Conservation (phyloP, 2,329 filamentous ascomycete species). For the Diplodia sapinea region DNA sequence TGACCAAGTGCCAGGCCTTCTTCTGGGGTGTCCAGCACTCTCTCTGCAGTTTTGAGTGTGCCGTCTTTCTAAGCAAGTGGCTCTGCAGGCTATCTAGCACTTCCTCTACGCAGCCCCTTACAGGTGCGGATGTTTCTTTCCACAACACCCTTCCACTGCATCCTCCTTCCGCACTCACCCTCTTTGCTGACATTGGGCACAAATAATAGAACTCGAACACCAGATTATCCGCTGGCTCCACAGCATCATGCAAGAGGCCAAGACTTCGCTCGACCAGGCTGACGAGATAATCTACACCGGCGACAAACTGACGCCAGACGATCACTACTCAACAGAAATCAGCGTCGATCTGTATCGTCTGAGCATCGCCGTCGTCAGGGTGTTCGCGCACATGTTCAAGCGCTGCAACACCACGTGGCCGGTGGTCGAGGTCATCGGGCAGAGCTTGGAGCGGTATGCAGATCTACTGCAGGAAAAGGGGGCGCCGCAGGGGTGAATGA, state of each 20-base stretch:
- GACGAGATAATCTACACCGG: slow-evolving; percentile 13
- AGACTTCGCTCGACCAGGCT: slow-evolving; percentile 10
- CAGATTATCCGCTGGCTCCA: slow-evolving; percentile 14
- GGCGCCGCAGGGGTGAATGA: background rate
- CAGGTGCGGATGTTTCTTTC: slow-evolving; percentile 11
- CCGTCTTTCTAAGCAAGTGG: slow-evolving; percentile 26
- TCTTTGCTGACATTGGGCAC: background rate
- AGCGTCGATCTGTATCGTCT: slow-evolving; percentile 8
- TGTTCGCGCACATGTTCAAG: slow-evolving; percentile 20
- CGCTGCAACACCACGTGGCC: slow-evolving; percentile 15
- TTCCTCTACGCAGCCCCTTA: slow-evolving; percentile 6
- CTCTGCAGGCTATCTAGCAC: background rate
- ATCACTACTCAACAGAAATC: background rate
- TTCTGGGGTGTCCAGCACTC: slow-evolving; percentile 23
- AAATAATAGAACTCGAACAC: slow-evolving; percentile 3
- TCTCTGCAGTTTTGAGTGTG: slow-evolving; percentile 9
- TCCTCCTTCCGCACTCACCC: background rate
- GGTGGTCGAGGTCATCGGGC: slow-evolving; percentile 14
- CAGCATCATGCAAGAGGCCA: slow-evolving; percentile 19
- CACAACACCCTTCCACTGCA: too few relatives aligned
- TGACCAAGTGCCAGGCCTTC: slow-evolving; percentile 13
- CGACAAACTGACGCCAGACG: background rate
- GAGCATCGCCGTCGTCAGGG: slow-evolving; percentile 20
- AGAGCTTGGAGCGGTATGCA: slow-evolving; percentile 13
- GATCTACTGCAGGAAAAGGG: slow-evolving; percentile 11